Percentiles rank a stretch among this genome's conserved stretches.
These are phyloP conservation scores for Xylaria sp. DNA, from an alignment of 2,329 filamentous ascomycete genomes.

Conservation along the genomic window DNA sequence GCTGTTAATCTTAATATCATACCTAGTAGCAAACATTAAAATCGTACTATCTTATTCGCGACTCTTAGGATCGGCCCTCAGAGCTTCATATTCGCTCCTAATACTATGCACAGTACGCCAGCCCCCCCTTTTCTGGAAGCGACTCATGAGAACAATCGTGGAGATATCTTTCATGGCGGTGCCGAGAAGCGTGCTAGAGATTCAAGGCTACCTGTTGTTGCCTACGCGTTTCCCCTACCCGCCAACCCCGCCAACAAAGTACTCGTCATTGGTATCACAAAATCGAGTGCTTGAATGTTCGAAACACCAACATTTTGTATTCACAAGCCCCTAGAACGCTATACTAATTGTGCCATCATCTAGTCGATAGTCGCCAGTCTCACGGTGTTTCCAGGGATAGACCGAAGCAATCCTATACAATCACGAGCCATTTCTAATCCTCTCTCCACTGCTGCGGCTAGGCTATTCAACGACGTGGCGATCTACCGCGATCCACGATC, in stretches of 20 bases:
- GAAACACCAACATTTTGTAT: neutral
- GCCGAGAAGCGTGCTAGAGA: neutral
- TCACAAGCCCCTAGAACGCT: neutral
- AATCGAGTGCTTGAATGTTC: too few relatives aligned
- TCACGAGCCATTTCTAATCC: neutral
- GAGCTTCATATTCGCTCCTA: neutral
- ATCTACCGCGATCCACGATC: neutral
- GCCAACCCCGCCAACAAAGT: too few relatives aligned
- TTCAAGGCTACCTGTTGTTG: neutral
- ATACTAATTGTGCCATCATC: constrained; percentile 10
- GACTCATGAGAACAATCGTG: neutral
- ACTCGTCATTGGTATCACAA: neutral
- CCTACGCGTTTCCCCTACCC: neutral
- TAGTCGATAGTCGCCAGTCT: constrained; percentile 17
- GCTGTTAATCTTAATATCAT: too few relatives aligned
- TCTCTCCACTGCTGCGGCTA: neutral
- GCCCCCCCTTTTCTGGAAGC: neutral
- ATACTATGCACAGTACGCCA: neutral
- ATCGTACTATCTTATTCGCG: neutral
- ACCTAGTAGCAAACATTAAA: too few relatives aligned
- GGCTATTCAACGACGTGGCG: neutral
- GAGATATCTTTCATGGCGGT: too few relatives aligned
- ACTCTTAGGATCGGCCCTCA: neutral
- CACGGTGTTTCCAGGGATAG: constrained; percentile 15
- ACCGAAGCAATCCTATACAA: constrained; percentile 13